A percentile compares a stretch with the other conserved stretches of the same genome.
phyloP scores from a whole-genome alignment of 352 stramenopile species.

The Globisporangium iwayamae region DNA sequence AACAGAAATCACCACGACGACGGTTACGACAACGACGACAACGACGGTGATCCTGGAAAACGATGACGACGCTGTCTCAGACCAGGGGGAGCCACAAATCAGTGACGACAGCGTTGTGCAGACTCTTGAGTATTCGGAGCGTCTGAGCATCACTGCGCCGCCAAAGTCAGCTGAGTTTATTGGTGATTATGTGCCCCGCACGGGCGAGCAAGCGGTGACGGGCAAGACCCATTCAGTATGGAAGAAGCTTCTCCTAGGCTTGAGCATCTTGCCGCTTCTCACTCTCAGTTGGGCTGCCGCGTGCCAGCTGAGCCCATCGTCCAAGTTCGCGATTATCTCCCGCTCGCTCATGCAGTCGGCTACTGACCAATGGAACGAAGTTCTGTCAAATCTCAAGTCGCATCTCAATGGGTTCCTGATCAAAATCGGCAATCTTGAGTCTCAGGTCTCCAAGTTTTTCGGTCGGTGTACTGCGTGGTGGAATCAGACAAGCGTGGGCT shows the following conservation, averaged over 20 bases:
- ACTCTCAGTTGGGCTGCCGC: neutral
- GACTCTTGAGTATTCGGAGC: neutral
- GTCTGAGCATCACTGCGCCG: neutral
- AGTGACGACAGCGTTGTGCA: neutral
- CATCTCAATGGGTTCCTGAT: neutral
- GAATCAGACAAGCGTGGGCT: neutral
- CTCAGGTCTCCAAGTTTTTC: neutral
- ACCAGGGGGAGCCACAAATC: neutral
- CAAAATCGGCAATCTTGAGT: neutral
- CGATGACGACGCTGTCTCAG: neutral
- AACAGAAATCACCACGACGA: neutral
- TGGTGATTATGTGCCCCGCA: neutral
- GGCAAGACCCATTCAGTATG: neutral
- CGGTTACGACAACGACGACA: neutral
- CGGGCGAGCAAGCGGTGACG: neutral
- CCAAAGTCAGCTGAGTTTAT: neutral
- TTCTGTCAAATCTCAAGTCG: neutral
- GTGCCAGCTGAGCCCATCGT: conserved; percentile 1
- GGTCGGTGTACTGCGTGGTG: neutral
- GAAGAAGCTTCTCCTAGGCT: neutral
- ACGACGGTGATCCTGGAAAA: neutral
- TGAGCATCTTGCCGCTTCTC: conserved; percentile 6
- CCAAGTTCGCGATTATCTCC: neutral
- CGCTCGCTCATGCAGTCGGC: neutral
- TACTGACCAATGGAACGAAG: neutral